These are phyloP conservation scores for Berberis thunbergii DNA, from an alignment of 164 flowering plant species.

Conservation along the genomic window DNA sequence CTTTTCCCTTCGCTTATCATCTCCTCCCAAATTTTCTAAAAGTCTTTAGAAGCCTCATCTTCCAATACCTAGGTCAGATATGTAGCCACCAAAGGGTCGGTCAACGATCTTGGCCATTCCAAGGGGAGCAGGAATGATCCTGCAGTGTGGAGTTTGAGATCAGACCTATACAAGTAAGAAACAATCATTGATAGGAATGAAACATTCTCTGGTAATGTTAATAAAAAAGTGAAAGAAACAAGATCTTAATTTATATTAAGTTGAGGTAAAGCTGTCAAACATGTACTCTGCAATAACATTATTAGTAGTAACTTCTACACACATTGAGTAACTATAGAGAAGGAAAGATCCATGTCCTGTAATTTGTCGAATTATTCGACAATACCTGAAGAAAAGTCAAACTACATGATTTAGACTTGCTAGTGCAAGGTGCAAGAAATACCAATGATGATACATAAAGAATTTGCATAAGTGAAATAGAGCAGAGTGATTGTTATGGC, in stretches of 20 bases:
- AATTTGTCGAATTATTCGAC: slow-evolving; percentile 53
- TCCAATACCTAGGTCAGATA: slow-evolving; percentile 40
- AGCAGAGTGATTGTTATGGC: not conserved
- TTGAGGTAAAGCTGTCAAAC: slow-evolving; percentile 36
- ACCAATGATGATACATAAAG: not conserved
- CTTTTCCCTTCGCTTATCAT: no score
- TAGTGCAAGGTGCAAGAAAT: not conserved
- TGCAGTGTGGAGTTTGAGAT: slow-evolving; percentile 68
- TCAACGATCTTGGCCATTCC: slow-evolving; percentile 72
- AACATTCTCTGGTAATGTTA: not conserved
- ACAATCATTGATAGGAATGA: not conserved
- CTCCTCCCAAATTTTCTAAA: no score
- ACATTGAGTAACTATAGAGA: slow-evolving; percentile 72
- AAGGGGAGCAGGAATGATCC: slow-evolving; percentile 64
- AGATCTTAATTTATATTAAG: not conserved
- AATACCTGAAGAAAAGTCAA: slow-evolving; percentile 31
- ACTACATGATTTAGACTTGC: not conserved
- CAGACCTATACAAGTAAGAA: slow-evolving; percentile 22
- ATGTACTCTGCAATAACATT: slow-evolving; percentile 73
- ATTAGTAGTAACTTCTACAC: slow-evolving; percentile 57
- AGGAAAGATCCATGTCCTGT: slow-evolving; percentile 75
- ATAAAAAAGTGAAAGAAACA: not conserved
- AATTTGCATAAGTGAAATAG: not conserved
- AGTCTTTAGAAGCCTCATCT: no score
- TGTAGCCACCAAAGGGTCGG: slow-evolving; percentile 61